phyloP scores from a whole-genome alignment of 306 rosid genomes.

The Ammopiptanthus mongolicus region DNA sequence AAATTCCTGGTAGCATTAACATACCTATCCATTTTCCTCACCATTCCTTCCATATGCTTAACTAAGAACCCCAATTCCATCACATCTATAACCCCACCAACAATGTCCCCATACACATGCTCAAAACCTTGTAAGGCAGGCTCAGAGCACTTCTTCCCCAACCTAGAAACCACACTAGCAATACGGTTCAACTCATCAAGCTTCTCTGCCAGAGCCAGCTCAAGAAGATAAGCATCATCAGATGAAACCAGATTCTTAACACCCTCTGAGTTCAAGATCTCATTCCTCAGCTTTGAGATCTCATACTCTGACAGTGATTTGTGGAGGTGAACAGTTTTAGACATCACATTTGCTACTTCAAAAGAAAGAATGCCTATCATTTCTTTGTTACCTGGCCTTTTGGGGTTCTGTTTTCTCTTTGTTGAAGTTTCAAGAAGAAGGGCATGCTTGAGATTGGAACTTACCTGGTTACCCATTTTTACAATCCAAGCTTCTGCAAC shows the following conservation, averaged over 20 bases:
- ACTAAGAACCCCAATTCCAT: constrained; percentile 80
- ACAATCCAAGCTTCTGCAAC: constrained; percentile 92
- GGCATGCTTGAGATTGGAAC: constrained; percentile 75
- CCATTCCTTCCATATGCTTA: constrained; percentile 88
- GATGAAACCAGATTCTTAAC: constrained; percentile 62
- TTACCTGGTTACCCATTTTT: constrained; percentile 89
- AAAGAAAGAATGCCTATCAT: constrained; percentile 76
- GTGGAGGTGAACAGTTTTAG: constrained; percentile 73
- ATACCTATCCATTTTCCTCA: constrained; percentile 86
- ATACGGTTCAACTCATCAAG: constrained; percentile 71
- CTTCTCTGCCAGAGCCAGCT: constrained; percentile 77
- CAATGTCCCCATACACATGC: constrained; percentile 77
- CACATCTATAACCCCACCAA: constrained; percentile 63
- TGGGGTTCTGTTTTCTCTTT: constrained; percentile 40
- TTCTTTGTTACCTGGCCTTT: constrained; percentile 30
- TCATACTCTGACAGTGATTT: constrained; percentile 60
- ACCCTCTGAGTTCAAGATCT: constrained; percentile 72
- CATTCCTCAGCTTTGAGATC: constrained; percentile 78
- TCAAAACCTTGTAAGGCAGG: constrained; percentile 84
- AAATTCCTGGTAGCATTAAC: constrained; percentile 66
- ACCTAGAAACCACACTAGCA: constrained; percentile 67
- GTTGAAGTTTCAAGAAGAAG: constrained; percentile 63
- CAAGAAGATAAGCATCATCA: constrained; percentile 62
- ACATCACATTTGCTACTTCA: constrained; percentile 84
- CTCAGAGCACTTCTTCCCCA: constrained; percentile 79